Evolutionary conservation across 768 basidiomycete species (phyloP).

Genomic region (Tubosaeta brunneosetosa): DNA sequence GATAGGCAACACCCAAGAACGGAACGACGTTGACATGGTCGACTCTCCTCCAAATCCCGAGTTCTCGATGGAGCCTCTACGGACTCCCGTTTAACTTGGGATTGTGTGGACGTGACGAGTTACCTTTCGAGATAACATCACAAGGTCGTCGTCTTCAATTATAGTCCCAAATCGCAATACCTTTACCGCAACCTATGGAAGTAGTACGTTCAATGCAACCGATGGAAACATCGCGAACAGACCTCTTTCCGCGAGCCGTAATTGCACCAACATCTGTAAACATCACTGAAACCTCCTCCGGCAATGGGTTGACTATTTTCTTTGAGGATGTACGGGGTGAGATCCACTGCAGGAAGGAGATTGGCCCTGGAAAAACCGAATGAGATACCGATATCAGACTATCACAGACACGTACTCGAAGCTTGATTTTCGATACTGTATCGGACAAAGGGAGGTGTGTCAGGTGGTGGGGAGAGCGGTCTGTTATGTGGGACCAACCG

Average conservation of each 20-base stretch:
- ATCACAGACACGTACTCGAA: neutral
- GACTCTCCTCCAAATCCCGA: constrained; percentile 28
- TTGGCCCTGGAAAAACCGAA: neutral
- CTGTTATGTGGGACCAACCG: no score
- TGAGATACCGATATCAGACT: no score
- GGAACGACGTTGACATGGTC: constrained; percentile 25
- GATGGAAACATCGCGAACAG: neutral
- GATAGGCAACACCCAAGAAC: constrained; percentile 21
- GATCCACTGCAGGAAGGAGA: constrained; percentile 1
- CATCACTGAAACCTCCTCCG: constrained; percentile 13
- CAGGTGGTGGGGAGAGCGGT: no score
- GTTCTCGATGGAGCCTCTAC: constrained; percentile 18
- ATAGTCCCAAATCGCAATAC: constrained; percentile 8
- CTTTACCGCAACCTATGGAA: constrained; percentile 23
- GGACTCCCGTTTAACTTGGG: no score
- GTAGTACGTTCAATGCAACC: neutral
- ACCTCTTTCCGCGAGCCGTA: constrained; percentile 7
- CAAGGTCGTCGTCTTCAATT: no score
- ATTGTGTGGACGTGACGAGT: accelerated
- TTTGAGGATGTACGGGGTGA: constrained; percentile 6
- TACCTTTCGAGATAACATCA: neutral
- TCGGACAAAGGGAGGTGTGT: no score
- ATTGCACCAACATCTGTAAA: constrained; percentile 9
- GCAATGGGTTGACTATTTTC: neutral
- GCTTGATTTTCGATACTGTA: no score